These are phyloP conservation scores for Mycena albidolilacea DNA, from an alignment of 768 basidiomycete species.

Conservation along the genomic window DNA sequence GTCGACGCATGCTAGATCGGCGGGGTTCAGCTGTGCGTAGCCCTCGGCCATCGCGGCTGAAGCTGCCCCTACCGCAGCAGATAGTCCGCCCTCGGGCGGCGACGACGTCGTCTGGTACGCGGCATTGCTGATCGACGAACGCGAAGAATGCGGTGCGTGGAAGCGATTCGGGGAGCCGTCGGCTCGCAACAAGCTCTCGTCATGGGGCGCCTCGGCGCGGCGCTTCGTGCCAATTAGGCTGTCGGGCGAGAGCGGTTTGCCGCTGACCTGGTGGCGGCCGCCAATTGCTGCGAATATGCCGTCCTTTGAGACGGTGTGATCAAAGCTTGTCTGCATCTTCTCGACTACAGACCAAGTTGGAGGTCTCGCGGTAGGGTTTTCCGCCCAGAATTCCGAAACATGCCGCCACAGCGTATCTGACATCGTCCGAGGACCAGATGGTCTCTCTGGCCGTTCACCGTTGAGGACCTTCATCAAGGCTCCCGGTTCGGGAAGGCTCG, in stretches of 20 bases:
- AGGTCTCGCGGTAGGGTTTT: neutral
- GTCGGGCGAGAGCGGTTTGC: constrained; percentile 78
- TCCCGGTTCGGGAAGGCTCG: constrained; percentile 6
- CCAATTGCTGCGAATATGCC: constrained; percentile 70
- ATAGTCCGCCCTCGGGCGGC: constrained; percentile 63
- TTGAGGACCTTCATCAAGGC: constrained; percentile 20
- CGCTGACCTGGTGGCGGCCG: constrained; percentile 87
- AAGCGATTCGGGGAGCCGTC: constrained; percentile 54
- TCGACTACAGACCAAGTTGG: too few relatives aligned
- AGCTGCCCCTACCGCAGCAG: constrained; percentile 75
- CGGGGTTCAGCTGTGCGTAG: constrained; percentile 76
- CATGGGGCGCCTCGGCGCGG: constrained; percentile 85
- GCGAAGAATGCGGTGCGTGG: constrained; percentile 38
- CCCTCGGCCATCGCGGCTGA: constrained; percentile 81
- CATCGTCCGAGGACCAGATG: constrained; percentile 4
- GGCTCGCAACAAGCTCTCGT: constrained; percentile 83
- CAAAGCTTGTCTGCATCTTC: constrained; percentile 82
- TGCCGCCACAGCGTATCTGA: constrained; percentile 15
- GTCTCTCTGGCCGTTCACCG: constrained; percentile 22
- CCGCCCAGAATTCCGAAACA: constrained; percentile 12
- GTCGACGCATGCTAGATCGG: constrained; percentile 67
- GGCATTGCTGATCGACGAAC: constrained; percentile 42
- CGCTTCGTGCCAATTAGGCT: constrained; percentile 81
- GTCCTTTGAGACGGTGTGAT: constrained; percentile 87
- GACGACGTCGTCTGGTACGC: constrained; percentile 50